Base-by-base conservation (phyloP, 345 rosid species). In the Tarenaya hassleriana region DNA sequence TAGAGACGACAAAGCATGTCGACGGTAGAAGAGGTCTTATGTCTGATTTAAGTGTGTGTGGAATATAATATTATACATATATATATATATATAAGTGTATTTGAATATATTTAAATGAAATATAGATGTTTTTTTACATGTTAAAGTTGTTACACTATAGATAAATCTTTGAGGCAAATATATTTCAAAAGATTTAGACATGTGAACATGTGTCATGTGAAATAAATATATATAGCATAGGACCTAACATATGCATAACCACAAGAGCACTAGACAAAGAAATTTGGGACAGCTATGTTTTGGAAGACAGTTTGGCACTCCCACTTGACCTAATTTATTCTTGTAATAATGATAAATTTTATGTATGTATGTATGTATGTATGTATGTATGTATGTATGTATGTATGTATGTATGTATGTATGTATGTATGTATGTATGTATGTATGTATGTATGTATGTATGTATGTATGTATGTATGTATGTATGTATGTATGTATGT, bases 271-370 rank as follows among this genome's bases (percentile, higher is more conserved):
- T 47, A 31, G 56, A 55, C 68, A 55, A 39, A 50, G 42, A 50
- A 24, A 24, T 24, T 24, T 24, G 57, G 57, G 63, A 64, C 58
- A 64, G 18, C 57, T 56, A 44, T 43, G 34, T 34, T 17, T 5
- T 24, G 35, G 16, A 56, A 48, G 42, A 64, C 69, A 56, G 58
- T 49, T 56, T 49, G 69, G 57, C 69, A 56, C 52, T 64, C n/a
- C 18, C 62, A 64, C 57, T 63, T 17, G 46, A 56, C 69, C 69
- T 64, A 64, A 56, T 27, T 56, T 41, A 29, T 55, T 64, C 46
- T 42, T 41, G 46, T 50, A 34, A 50, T 64, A 24, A 44, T 16
- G 54, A 41, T 39, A 56, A 8, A 14, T 41, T 49, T 21, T 48
- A 17, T 31, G 0, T 8, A 11, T 8, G 4, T 56, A 15, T 31